Conservation (phyloP, 2,329 filamentous ascomycete genomes). For the Penicillium vulpinum region DNA sequence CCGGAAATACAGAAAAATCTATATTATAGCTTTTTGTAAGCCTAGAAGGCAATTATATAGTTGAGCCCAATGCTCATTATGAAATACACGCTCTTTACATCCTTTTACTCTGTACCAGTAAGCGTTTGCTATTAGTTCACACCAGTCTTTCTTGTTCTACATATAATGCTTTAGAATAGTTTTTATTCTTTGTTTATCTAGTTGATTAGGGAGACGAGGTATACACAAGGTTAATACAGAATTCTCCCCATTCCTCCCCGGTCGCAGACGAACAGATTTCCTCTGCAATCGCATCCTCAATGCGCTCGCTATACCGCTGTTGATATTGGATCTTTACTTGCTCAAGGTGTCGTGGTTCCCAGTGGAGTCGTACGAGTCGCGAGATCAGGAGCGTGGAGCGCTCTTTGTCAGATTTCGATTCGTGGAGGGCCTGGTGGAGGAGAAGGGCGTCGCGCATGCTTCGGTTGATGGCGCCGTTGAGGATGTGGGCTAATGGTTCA, state of each 20-base stretch:
- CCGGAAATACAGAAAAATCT: too few species aligned
- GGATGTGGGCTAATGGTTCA: conserved; percentile 88
- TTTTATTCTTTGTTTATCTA: too few species aligned
- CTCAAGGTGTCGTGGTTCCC: conserved; percentile 81
- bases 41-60: too few species aligned
- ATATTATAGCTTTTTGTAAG: too few species aligned
- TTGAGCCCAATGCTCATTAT: too few species aligned
- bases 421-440: conserved; percentile 82
- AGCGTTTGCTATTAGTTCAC: too few species aligned
- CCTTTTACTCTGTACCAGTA: too few species aligned
- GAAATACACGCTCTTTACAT: too few species aligned
- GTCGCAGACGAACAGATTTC: conserved; percentile 64
- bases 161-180: too few species aligned
- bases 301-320: conserved; percentile 70
- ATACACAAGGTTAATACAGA: conserved; percentile 74
- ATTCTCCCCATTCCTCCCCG: conserved; percentile 67
- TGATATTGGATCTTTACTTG: conserved; percentile 77
- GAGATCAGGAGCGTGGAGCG: conserved; percentile 86
- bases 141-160: too few species aligned
- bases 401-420: conserved; percentile 68
- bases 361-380: conserved; percentile 84
- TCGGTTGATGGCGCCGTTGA: conserved; percentile 95
- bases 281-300: conserved; percentile 76
- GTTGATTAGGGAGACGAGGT: too few species aligned
- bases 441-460: conserved; percentile 90